Percentiles rank a stretch among this genome's conserved stretches.
Conservation (phyloP, 176 grass and related monocot genomes). For the Aegilops speltoides region DNA sequence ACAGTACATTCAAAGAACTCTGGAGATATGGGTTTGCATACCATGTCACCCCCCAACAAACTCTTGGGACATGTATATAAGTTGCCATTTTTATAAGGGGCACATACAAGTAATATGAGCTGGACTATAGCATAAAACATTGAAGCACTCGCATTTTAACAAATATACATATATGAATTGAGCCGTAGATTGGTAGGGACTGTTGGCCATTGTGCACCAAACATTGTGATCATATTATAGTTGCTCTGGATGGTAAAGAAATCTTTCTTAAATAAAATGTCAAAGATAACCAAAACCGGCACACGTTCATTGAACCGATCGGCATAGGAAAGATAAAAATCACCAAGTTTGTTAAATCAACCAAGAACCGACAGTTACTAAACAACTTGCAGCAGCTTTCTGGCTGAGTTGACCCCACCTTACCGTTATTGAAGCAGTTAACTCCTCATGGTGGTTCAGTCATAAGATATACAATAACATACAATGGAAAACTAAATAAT, state of each 20-base stretch:
- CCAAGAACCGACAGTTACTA: background rate
- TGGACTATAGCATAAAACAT: background rate
- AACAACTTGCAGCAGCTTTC: background rate
- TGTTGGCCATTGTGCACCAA: background rate
- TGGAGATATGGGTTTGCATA: background rate
- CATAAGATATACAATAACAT: background rate
- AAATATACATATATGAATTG: background rate
- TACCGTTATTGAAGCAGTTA: background rate
- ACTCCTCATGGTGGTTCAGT: background rate
- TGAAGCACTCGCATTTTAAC: background rate
- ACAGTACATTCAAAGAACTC: background rate
- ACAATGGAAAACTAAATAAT: conserved; percentile 2
- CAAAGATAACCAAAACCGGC: background rate
- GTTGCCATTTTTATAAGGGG: background rate
- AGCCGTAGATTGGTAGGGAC: background rate
- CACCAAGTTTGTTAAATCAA: background rate
- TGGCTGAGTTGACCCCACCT: background rate
- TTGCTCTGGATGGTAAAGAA: background rate
- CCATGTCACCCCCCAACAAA: background rate
- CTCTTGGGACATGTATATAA: background rate
- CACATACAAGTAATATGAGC: background rate
- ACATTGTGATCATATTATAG: background rate
- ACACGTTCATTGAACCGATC: background rate
- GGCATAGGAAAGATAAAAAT: background rate
- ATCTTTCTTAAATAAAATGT: background rate